Evolutionary conservation across 495 filamentous ascomycete species (phyloP), one percentile per base, ranked within the genome.

Genomic region (Corynascus novoguineensis): DNA sequence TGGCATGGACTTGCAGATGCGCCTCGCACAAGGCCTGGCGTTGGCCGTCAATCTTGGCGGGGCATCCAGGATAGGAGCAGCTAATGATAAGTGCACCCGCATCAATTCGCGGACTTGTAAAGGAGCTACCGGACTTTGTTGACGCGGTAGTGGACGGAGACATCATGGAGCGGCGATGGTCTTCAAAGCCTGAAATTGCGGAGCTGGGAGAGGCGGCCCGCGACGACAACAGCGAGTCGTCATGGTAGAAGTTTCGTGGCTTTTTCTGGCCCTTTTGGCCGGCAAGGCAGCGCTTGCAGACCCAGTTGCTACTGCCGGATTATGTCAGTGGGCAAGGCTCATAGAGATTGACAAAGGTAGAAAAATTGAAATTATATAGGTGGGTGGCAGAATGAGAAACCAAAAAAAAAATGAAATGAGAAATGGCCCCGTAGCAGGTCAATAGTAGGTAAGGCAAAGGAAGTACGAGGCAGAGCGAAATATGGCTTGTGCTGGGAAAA

Each of bases 201-300:
- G 47, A 52, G 48, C 31, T 48, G 48, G 32, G 28, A 47, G 45
- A 65, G 27, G 46, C 50, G 44, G 49, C 25, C 57, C 44, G 47
- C 27, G 54, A 35, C 53, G 60, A 51, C 57, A 37, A 27, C 47
- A 50, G 49, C 57, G 34, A 46, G 29, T 35, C 52, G 53, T 63
- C 54, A 60, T 58, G 40, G 57, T 65, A 47, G 34, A 63, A 32
- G 34, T 29, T 17, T 24, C 53, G 49, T 46, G 38, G 28, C 49
- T 59, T 44, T 6, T 1, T 14, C 45, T 50, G 40, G 41, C 24
- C 50, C 28, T 37, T 35, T 12, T 54, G 40, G 53, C 40, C 34
- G 17, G 38, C 41, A 48, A 62, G 15, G 32, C 63, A 65, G 22
- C 42, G 49, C 53, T 62, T 59, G 50, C 56, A 65, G 53, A 53